Evolutionary conservation across 345 rosid species (phyloP).

Genomic region (Ceriops tagal): DNA sequence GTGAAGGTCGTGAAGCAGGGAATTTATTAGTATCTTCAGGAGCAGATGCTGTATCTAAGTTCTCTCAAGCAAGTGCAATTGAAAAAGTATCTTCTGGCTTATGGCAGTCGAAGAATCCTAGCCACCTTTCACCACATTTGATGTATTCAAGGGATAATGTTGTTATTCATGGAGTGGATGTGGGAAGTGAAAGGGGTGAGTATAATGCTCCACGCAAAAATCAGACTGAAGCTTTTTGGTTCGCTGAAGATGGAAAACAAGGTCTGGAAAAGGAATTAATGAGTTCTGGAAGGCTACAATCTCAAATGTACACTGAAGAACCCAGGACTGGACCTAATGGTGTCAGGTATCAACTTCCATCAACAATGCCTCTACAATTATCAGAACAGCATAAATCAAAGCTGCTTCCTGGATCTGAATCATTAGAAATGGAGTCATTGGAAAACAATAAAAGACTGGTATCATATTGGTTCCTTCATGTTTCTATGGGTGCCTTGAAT

Average conservation of each 20-base stretch:
- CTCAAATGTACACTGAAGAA: constrained; percentile 14
- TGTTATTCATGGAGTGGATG: constrained; percentile 3
- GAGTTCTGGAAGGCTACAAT: not conserved
- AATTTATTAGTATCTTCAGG: not conserved
- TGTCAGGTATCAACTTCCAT: not conserved
- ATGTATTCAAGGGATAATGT: constrained; percentile 11
- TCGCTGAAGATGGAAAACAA: constrained; percentile 10
- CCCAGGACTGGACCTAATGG: not conserved
- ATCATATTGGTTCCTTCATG: not conserved
- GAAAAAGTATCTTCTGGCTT: constrained; percentile 27
- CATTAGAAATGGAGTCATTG: constrained; percentile 2
- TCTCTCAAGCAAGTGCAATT: constrained; percentile 26
- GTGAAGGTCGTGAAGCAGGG: constrained; percentile 1
- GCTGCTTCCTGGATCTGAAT: constrained; percentile 6
- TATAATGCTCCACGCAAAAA: constrained; percentile 6
- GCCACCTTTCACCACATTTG: constrained; percentile 17
- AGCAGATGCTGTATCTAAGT: constrained; percentile 14
- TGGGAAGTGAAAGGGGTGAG: constrained; percentile 4
- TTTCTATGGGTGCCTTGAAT: not conserved
- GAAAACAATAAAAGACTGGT: constrained; percentile 19
- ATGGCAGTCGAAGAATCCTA: constrained; percentile 29
- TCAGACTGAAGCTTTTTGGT: constrained; percentile 8
- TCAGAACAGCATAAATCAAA: constrained; percentile 10
- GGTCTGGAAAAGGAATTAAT: constrained; percentile 8
- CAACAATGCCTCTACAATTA: constrained; percentile 1